A percentile compares a stretch with the other conserved stretches of the same genome.
phyloP scores from a whole-genome alignment of 108 stramenopile genomes.

The Bacterosira constricta region DNA sequence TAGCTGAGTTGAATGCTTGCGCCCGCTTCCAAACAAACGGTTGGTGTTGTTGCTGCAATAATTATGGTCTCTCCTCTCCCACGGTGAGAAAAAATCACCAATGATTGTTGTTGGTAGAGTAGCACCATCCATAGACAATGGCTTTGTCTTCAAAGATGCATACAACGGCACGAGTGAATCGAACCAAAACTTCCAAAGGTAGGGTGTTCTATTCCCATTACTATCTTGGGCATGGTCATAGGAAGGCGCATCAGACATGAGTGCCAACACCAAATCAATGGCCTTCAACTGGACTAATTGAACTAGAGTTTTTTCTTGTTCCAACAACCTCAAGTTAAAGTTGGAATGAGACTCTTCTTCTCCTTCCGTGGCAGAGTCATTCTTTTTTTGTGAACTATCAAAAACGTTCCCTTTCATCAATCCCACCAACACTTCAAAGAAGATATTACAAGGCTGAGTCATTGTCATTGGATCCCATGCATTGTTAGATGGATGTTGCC shows the following conservation, averaged over 20 bases:
- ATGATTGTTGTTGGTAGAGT: background rate
- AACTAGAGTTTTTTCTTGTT: background rate
- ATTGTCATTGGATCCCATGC: constrained; percentile 44
- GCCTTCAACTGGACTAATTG: constrained; percentile 25
- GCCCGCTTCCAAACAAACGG: constrained; percentile 24
- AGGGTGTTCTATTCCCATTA: constrained; percentile 18
- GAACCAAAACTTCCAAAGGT: constrained; percentile 54
- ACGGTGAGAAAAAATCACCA: constrained; percentile 35
- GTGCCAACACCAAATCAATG: constrained; percentile 29
- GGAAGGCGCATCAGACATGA: constrained; percentile 48
- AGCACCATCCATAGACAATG: background rate
- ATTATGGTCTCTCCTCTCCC: constrained; percentile 18
- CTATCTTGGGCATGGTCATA: constrained; percentile 8
- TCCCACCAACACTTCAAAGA: constrained; percentile 39
- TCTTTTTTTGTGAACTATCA: background rate
- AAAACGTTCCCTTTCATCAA: constrained; percentile 34
- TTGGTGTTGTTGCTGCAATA: too few relatives aligned
- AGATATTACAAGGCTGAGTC: constrained; percentile 13
- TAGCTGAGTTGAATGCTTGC: constrained; percentile 15
- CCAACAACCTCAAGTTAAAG: background rate
- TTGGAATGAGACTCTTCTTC: background rate
- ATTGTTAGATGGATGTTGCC: background rate
- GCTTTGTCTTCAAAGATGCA: background rate
- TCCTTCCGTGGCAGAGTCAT: background rate
- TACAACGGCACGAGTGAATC: constrained; percentile 31